Conservation (phyloP, 2,329 filamentous ascomycete species). For the Fusarium redolens region DNA sequence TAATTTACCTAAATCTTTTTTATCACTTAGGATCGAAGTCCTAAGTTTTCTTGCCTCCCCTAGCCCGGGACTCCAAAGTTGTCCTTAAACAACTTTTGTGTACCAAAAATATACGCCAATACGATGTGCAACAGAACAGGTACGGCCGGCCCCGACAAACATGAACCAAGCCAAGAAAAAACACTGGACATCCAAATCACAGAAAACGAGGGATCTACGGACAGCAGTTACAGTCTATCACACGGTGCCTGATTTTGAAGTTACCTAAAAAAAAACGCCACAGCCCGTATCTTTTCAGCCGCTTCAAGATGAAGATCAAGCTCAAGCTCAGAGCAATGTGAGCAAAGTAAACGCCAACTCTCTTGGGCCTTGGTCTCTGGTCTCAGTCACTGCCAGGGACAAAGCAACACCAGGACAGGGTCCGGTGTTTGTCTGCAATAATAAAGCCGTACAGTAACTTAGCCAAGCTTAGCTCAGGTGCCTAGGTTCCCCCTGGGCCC, state of each 20-base stretch:
- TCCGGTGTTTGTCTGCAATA: slow-evolving; percentile 39
- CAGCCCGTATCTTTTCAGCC: slow-evolving; percentile 25
- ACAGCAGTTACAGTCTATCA: background rate
- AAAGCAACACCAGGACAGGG: slow-evolving; percentile 16
- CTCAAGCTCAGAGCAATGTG: background rate
- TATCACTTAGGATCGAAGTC: too few species aligned
- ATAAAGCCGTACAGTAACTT: slow-evolving; percentile 35
- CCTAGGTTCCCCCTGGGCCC: slow-evolving; percentile 28
- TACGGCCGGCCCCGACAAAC: slow-evolving; percentile 37
- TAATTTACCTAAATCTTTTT: too few species aligned
- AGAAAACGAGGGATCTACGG: slow-evolving; percentile 31
- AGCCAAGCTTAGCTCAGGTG: slow-evolving; percentile 34
- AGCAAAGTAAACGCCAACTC: background rate
- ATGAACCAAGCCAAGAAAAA: slow-evolving; percentile 31
- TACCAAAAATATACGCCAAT: slow-evolving; percentile 30
- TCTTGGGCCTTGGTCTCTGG: background rate
- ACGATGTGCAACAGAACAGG: slow-evolving; percentile 8
- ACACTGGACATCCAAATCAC: slow-evolving; percentile 33
- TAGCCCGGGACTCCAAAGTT: background rate
- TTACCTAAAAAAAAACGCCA: slow-evolving; percentile 20
- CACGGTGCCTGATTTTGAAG: slow-evolving; percentile 23
- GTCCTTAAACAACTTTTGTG: slow-evolving; percentile 16
- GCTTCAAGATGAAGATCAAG: background rate
- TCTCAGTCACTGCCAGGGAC: slow-evolving; percentile 18
- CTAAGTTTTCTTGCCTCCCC: too few species aligned